These are phyloP conservation scores for Dendrobium nobile DNA, from an alignment of 106 monocot genomes.

Conservation along the genomic window DNA sequence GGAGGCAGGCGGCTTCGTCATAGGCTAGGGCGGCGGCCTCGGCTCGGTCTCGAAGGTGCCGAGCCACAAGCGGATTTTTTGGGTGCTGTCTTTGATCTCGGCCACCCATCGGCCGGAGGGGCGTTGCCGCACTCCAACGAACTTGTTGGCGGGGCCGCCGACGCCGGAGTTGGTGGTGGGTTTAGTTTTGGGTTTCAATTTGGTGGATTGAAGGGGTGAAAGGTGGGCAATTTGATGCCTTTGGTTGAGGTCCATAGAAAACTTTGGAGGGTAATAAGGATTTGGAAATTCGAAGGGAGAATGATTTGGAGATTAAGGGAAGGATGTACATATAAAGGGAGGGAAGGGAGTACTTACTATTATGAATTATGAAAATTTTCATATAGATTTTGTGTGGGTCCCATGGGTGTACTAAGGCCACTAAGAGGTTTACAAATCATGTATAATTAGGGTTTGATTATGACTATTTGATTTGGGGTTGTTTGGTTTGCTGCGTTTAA, in stretches of 20 bases:
- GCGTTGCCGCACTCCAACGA: conserved; percentile 21
- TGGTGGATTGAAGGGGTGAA: not conserved
- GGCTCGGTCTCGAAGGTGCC: conserved; percentile 70
- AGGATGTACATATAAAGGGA: not conserved
- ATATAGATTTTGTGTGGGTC: too few species aligned
- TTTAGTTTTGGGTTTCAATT: not conserved
- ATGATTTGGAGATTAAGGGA: too few species aligned
- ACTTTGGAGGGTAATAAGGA: not conserved
- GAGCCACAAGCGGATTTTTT: conserved; percentile 70
- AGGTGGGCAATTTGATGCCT: not conserved
- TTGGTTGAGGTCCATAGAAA: not conserved
- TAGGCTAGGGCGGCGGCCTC: conserved; percentile 57
- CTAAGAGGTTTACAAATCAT: too few species aligned
- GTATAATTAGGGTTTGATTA: too few species aligned
- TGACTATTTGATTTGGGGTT: too few species aligned
- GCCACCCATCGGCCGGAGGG: conserved; percentile 73
- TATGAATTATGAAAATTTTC: too few species aligned
- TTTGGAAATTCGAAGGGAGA: not conserved
- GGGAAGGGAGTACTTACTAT: not conserved
- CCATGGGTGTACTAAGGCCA: too few species aligned
- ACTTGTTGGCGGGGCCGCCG: not conserved
- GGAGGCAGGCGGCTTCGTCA: conserved; percentile 56
- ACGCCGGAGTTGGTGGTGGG: not conserved
- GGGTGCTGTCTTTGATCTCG: conserved; percentile 63
- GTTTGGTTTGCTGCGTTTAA: too few species aligned